Base-by-base conservation (phyloP, 306 rosid species). In the Dryas alaskensis region DNA sequence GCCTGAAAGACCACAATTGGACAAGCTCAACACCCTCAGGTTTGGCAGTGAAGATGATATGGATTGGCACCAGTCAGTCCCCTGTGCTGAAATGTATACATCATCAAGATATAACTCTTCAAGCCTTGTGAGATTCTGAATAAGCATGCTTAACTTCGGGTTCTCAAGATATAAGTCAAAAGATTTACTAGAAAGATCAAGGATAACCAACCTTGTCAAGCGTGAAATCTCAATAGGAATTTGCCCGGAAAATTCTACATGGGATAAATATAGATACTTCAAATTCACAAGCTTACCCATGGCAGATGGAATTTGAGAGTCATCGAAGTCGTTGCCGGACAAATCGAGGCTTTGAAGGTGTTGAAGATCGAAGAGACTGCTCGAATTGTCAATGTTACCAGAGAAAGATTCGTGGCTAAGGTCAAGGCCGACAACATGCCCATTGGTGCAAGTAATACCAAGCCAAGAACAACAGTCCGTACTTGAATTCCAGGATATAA, bases 101-200 rank as follows among this genome's bases (percentile, higher is more conserved):
- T 87, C 85, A 73, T 91, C 87, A 0, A 91, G 69, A 83, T 44
- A 42, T 17, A 89, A 47, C 42, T 79, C 76, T 53, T 42, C 63
- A 53, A 89, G 70, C 13, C 73, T 19, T 0, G 65, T 48, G 59
- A 91, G 79, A 45, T 84, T 85, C 52, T 54, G 60, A 64, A 79
- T 9, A 0, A 82, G 42, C 45, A 3, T 22, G 13, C 1, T 47
- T n/a, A 85, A 76, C 76, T 65, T 43, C 27, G 78, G 82, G 14
- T 60, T 52, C 69, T 39, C 75, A 25, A 76, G 67, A 4, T 60
- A 40, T 22, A 9, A 7, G 8, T 6, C 1, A 0, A 1, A 4
- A 25, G n/a, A n/a, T n/a, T 31, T 39, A 1, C 25, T 9, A 49
- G 83, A 67, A 10, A 84, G 19, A 69, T 84, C 83, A 0, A 84